These are phyloP conservation scores for Phytophthora foliorum DNA, from an alignment of 352 stramenopile species.

Conservation along the genomic window DNA sequence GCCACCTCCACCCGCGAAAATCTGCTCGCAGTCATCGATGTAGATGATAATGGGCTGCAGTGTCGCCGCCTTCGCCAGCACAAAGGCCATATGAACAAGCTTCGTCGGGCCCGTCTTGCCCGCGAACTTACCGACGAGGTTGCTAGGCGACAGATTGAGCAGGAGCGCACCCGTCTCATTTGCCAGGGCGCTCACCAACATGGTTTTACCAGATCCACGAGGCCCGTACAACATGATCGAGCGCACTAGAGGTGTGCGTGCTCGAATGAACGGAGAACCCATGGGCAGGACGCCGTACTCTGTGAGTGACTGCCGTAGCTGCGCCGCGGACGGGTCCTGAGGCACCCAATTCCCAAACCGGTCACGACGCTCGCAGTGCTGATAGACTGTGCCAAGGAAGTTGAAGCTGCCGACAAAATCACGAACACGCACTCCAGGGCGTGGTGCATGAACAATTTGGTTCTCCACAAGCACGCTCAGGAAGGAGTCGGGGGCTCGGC, in stretches of 20 bases:
- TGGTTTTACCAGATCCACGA: conserved; percentile 93
- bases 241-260: conserved; percentile 78
- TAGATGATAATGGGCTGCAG: conserved; percentile 95
- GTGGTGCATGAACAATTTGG: conserved; percentile 83
- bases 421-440: conserved; percentile 52
- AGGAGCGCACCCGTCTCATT: conserved; percentile 94
- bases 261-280: conserved; percentile 77
- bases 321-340: conserved; percentile 91
- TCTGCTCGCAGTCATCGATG: conserved; percentile 94
- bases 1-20: conserved; percentile 76
- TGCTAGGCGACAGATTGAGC: conserved; percentile 94
- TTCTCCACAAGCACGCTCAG: conserved; percentile 91
- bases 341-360: conserved; percentile 90
- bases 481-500: conserved; percentile 91
- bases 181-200: conserved; percentile 93
- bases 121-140: conserved; percentile 94
- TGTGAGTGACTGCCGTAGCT: conserved; percentile 90
- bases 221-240: conserved; percentile 96
- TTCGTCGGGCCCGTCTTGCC: conserved; percentile 94
- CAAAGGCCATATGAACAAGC: conserved; percentile 95
- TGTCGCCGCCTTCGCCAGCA: conserved; percentile 86
- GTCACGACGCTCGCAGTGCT: conserved; percentile 72
- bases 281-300: conserved; percentile 94
- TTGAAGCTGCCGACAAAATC: conserved; percentile 95
- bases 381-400: conserved; percentile 84